Percentiles rank a stretch among this genome's conserved stretches.
Conservation (phyloP, 2,329 filamentous ascomycete species). For the Basipetospora sp. region DNA sequence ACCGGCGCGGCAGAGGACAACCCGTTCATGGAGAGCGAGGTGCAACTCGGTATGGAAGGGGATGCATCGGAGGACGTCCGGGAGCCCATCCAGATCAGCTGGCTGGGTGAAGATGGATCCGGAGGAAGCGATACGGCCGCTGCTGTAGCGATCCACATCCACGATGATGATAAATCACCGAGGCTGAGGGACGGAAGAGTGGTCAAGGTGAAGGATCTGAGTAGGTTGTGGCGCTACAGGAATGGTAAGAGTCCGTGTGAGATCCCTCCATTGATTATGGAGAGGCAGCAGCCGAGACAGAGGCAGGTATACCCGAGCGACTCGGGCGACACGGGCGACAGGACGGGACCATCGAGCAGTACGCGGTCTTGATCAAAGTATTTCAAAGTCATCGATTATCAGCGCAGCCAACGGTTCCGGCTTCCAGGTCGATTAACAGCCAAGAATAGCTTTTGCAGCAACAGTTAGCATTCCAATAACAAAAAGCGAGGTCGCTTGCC, state of each 20-base stretch:
- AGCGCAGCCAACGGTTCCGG: no score
- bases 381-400: no score
- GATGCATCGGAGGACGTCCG: constrained; percentile 26
- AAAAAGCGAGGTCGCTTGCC: no score
- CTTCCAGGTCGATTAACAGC: no score
- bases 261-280: constrained; percentile 21
- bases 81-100: constrained; percentile 34
- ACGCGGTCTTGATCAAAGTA: no score
- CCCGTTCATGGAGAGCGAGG: constrained; percentile 45
- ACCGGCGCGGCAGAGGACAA: constrained; percentile 32
- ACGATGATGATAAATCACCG: constrained; percentile 17
- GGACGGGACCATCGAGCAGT: no score
- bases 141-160: constrained; percentile 21
- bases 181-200: constrained; percentile 14
- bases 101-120: constrained; percentile 25
- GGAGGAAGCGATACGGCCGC: constrained; percentile 19
- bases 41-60: constrained; percentile 30
- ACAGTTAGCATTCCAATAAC: no score
- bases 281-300: constrained; percentile 9
- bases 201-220: constrained; percentile 44
- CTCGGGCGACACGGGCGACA: no score
- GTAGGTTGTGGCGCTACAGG: constrained; percentile 47
- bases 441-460: no score
- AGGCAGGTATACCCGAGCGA: no score
- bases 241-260: constrained; percentile 41